Base-by-base conservation (phyloP, 2,329 filamentous ascomycete genomes). In the Cladorrhinum sp. region DNA sequence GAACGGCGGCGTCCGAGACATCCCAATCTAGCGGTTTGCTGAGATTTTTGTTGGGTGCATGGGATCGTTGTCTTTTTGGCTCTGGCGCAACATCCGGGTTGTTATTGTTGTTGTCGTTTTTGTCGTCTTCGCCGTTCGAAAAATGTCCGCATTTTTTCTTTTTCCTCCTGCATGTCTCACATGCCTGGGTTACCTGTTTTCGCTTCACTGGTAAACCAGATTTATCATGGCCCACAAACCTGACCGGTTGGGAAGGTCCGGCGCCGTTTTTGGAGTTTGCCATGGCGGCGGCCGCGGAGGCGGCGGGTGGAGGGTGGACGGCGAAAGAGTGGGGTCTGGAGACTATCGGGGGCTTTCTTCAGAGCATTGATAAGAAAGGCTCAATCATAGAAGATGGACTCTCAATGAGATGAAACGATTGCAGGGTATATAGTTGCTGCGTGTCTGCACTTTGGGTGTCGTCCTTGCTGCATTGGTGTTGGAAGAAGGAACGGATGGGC, bases 101-200 rank as follows among this genome's bases (percentile, higher is more conserved):
- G 18, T 16, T 22, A 16, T 10, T 55, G 27, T 23, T 51, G 51
- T 18, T 57, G 38, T 55, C 55, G 23, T 52, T n/a, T n/a, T n/a
- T n/a, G n/a, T n/a, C n/a, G n/a, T n/a, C n/a, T 8, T 45, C 29
- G 27, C 22, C 38, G 49, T 49, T 48, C 18, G 50, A 49, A 29
- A 51, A n/a, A 20, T 60, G 58, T 18, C 36, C n/a, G 13, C 53
- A 60, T 20, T 49, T 45, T 53, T 60, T 60, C 58, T 85, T 85
- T 62, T 80, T 80, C 53, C 78, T 79, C 3, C 84, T 79, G 65
- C 84, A 87, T 1, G 75, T 72, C 0, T 77, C 74, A 63, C 84
- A 87, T 3, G 84, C 84, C 27, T 85, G 82, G 60, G 79, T 78
- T 22, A 85, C 82, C 67, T 86, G 84, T 64, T 83, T 83, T 55